These are phyloP conservation scores for Ogataea salicorniae DNA, from an alignment of 805 yeast species.

Conservation along the genomic window DNA sequence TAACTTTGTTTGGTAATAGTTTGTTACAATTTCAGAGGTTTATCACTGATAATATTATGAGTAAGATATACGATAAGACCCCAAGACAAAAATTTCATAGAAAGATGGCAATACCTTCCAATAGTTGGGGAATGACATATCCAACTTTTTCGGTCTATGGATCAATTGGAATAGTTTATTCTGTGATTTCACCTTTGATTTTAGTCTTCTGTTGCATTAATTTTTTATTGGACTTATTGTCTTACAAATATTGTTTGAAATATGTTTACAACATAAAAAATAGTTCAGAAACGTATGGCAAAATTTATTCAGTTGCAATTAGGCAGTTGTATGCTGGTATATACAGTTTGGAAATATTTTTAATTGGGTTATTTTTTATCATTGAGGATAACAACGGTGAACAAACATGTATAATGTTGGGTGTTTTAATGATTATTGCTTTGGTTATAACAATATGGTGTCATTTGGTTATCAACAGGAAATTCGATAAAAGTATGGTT, in stretches of 20 bases:
- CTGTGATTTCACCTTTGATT: conserved; percentile 75
- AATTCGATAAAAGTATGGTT: conserved; percentile 33
- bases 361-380: conserved; percentile 70
- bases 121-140: conserved; percentile 74
- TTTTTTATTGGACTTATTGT: conserved; percentile 50
- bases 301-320: conserved; percentile 66
- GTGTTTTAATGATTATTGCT: conserved; percentile 43
- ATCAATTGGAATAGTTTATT: conserved; percentile 72
- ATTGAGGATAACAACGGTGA: conserved; percentile 47
- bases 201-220: conserved; percentile 54
- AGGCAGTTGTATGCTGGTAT: conserved; percentile 76
- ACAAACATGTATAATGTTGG: conserved; percentile 42
- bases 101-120: conserved; percentile 37
- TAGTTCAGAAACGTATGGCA: conserved; percentile 62
- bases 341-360: conserved; percentile 72
- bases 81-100: conserved; percentile 55
- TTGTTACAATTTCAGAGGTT: conserved; percentile 57
- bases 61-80: conserved; percentile 42
- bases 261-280: conserved; percentile 49
- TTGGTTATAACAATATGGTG: conserved; percentile 50
- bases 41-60: conserved; percentile 32
- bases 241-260: conserved; percentile 65
- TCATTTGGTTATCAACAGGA: conserved; percentile 46
- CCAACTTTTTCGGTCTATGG: conserved; percentile 75
- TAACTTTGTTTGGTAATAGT: conserved; percentile 69